Conservation (phyloP, 371 early-diverging fungal species). For the Mycotypha africana region DNA sequence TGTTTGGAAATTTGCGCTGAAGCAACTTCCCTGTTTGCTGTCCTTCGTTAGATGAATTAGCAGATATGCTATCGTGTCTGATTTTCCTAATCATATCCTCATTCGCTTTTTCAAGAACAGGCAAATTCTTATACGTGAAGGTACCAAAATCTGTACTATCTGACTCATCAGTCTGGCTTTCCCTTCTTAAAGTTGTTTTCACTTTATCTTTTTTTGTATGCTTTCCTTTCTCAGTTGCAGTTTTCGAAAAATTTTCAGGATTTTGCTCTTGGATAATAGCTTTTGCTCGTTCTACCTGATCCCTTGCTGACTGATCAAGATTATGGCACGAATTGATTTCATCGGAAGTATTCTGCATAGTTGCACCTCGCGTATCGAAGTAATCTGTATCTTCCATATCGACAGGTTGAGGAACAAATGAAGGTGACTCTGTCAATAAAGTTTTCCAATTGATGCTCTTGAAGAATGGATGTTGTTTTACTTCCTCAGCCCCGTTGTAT, state of each 20-base stretch:
- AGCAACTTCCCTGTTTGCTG: no score
- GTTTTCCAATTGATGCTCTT: conserved; percentile 63
- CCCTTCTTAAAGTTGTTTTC: no score
- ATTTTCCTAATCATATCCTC: conserved; percentile 71
- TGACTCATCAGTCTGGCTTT: no score
- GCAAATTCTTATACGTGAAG: conserved; percentile 88
- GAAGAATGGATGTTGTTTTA: conserved; percentile 67
- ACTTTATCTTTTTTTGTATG: neutral
- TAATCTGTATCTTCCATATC: conserved; percentile 87
- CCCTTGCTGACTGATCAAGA: conserved; percentile 19
- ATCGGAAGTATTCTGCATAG: conserved; percentile 44
- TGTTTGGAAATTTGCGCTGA: conserved; percentile 8
- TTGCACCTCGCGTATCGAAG: conserved; percentile 87
- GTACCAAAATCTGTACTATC: conserved; percentile 81
- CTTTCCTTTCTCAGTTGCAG: neutral
- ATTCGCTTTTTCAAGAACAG: conserved; percentile 85
- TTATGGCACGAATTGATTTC: neutral
- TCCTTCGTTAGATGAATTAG: conserved; percentile 4
- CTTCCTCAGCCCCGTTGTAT: conserved; percentile 57
- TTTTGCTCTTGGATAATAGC: conserved; percentile 42
- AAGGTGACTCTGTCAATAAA: conserved; percentile 62
- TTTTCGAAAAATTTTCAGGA: conserved; percentile 18
- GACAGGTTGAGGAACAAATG: conserved; percentile 81
- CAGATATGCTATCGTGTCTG: conserved; percentile 42
- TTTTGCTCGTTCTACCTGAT: conserved; percentile 34